Base-by-base conservation (phyloP, 148 eudicot genomes). In the Bassia scoparia region DNA sequence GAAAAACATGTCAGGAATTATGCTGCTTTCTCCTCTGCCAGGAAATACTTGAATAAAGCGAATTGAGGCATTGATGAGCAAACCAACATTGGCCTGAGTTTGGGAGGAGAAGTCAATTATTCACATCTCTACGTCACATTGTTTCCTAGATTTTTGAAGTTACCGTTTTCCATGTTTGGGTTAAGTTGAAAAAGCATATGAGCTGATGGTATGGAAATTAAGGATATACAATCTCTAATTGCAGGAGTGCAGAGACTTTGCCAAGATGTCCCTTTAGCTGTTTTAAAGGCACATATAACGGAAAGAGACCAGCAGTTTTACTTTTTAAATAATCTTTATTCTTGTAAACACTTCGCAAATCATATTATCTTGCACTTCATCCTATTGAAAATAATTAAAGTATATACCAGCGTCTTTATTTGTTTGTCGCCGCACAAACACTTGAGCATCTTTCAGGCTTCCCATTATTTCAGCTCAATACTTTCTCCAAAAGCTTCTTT, bases 401-500 rank as follows among this genome's bases (percentile, higher is more conserved):
- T 54, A 68, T 13, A 74, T 17, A 95, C 94, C 89, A 80, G 83
- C 82, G 72, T 87, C 89, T 84, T 86, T 92, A 75, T 72, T 77
- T 72, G 96, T 89, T 84, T 84, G 94, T 81, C 87, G 94, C 38
- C 87, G 88, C 58, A 90, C 94, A 83, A 88, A 88, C 70, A 79
- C 78, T 61, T 92, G 97, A 82, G 99, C 99, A 75, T 92, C 97
- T 84, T 92, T 90, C 78, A 92, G 62, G 76, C 99, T 95, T 69
- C 99, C 99, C 15, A 71, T 76, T 54, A 92, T 81, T 76, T 95
- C 79, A 92, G 73, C 74, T 95, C 97, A 54, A 95, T 90, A 70
- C 82, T 79, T 77, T 92, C 99, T 30, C 84, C 86, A 83, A 92
- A 95, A 27, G 99, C 96, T 85, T 95, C 99, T 92, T 95, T 78